Percentiles rank a stretch among this genome's conserved stretches.
phyloP scores from a whole-genome alignment of 805 yeast species.

The Yamadazyma phyllophila region DNA sequence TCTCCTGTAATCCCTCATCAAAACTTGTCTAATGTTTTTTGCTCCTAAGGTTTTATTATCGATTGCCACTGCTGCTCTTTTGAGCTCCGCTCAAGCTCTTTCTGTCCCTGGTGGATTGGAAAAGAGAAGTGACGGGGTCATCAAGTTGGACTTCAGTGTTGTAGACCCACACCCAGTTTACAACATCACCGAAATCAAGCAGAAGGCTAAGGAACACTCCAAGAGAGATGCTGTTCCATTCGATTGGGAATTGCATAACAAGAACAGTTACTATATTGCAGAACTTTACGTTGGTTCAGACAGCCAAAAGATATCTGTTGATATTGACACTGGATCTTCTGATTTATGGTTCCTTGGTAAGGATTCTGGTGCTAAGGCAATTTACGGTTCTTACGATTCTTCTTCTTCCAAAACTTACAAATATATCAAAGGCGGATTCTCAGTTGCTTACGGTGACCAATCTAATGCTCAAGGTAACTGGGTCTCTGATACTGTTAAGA shows the following conservation, averaged over 20 bases:
- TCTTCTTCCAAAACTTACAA: constrained; percentile 30
- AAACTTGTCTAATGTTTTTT: background rate
- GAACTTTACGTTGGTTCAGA: constrained; percentile 21
- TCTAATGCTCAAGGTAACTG: constrained; percentile 36
- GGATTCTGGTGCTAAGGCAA: constrained; percentile 3
- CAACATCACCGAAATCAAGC: background rate
- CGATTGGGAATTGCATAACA: background rate
- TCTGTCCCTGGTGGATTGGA: constrained; percentile 6
- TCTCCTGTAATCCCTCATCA: background rate
- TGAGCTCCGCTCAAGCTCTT: constrained; percentile 5
- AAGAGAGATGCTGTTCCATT: constrained; percentile 6
- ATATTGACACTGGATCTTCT: constrained; percentile 27
- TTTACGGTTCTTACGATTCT: constrained; percentile 40
- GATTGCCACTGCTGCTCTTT: constrained; percentile 5
- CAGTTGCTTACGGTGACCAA: constrained; percentile 46
- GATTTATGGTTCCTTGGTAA: constrained; percentile 24
- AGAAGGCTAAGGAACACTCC: background rate
- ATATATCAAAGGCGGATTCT: constrained; percentile 32
- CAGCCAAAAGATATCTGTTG: constrained; percentile 18
- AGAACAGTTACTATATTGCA: constrained; percentile 11
- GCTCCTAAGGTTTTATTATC: constrained; percentile 3
- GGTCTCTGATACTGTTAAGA: constrained; percentile 14
- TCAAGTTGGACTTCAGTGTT: constrained; percentile 10
- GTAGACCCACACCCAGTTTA: background rate
- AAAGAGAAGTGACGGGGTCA: constrained; percentile 12